Base-by-base conservation (phyloP, 192 early-diverging fungal genomes). In the Coemansia brasiliensis region DNA sequence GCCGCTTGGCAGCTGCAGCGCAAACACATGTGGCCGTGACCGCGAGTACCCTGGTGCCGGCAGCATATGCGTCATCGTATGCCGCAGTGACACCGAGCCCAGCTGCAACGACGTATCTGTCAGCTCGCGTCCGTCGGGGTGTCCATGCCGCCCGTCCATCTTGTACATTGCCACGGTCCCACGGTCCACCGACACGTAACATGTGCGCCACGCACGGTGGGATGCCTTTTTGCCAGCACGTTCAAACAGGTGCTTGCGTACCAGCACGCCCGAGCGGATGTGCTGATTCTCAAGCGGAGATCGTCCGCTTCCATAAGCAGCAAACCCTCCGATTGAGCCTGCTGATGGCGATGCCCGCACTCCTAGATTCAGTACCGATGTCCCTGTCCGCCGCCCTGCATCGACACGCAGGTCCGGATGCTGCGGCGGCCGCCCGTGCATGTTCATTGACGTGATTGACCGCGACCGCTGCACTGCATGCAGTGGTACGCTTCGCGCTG, bases 161-260 rank as follows among this genome's bases (percentile, higher is more conserved):
- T 88, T 84, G 74, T 87, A 93, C 89, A 94, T 88, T 25, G 82
- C 82, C n/a, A 97, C 74, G 22, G 90, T 88, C 12, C 91, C 87
- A 44, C 88, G 80, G 39, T 86, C 86, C 13, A 88, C 76, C 1
- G 92, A 80, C 10, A 90, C 83, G 18, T 90, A 84, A 51, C 89
- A 84, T 18, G 94, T 92, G 55, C 80, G 80, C 95, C 95, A 95
- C n/a, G 83, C 83, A 11, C 93, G 87, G 68, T 92, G 81, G 38
- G 88, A 87, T 6, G 91, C 89, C 77, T 90, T 92, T 53, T 90
- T 85, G 48, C 85, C 88, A 0, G 80, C 82, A 13, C 81, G 72
- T 53, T 92, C 92, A 66, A 87, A 83, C 51, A 91, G 61, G 67
- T 94, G 91, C 74, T 98, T 98, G 44, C 93, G 83, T 63, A 92